These are phyloP conservation scores for Thraustochytrium striatum DNA, from an alignment of 352 stramenopile species.

Conservation along the genomic window DNA sequence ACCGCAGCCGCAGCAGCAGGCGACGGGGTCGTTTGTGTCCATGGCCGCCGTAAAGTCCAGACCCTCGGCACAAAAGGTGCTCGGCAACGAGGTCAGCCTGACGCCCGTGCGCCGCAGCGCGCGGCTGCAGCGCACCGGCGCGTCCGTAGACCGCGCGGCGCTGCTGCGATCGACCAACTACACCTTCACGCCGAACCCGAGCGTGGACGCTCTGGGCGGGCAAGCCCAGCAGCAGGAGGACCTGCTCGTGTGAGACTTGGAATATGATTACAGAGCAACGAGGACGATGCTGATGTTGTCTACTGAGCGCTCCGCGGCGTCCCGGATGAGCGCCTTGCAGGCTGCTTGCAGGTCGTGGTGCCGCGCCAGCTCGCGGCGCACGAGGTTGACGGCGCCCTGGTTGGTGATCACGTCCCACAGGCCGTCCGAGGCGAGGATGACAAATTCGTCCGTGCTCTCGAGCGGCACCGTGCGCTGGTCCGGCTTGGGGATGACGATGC, in stretches of 20 bases:
- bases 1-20: background rate
- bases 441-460: slow-evolving; percentile 67
- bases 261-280: slow-evolving; percentile 56
- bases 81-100: background rate
- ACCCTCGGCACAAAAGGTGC: background rate
- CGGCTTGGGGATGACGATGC: slow-evolving; percentile 67
- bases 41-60: background rate
- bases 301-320: slow-evolving; percentile 76
- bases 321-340: slow-evolving; percentile 75
- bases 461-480: slow-evolving; percentile 6
- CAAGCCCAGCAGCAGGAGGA: background rate
- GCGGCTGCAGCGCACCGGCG: background rate
- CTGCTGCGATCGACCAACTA: background rate
- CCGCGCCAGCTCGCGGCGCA: slow-evolving; percentile 72
- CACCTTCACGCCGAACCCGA: background rate
- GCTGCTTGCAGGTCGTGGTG: slow-evolving; percentile 80
- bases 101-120: background rate
- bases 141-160: background rate
- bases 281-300: slow-evolving; percentile 84
- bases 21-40: background rate
- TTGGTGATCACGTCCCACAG: slow-evolving; percentile 83
- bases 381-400: slow-evolving; percentile 82
- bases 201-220: background rate
- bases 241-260: background rate
- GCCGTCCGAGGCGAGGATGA: slow-evolving; percentile 81